Base-by-base conservation (phyloP, 352 stramenopile species). In the Phytophthora lateralis region DNA sequence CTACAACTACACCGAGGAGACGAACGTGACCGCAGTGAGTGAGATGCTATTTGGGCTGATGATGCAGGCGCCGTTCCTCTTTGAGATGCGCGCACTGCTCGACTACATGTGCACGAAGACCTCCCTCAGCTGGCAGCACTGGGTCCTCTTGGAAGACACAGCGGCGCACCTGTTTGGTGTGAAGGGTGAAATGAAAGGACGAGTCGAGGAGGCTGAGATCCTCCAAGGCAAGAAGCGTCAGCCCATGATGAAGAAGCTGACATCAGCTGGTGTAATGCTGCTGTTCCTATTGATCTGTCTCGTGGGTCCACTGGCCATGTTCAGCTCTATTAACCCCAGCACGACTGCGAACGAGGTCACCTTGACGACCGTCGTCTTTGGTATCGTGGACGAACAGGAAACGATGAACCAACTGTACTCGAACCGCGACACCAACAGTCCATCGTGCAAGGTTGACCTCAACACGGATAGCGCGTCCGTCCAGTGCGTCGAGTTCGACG, bases 61-160 rank as follows among this genome's bases (percentile, higher is more conserved):
- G 55, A 91, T 93, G 83, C 48, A 83, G 30, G 84, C 79, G 1
- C 88, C 88, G 29, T 96, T 96, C 54, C 59, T 94, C n/a, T 96
- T 96, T 56, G 88, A 96, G 39, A 92, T 95, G 82, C 88, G 88
- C 3, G 82, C 88, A 8, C 56, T 96, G 27, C 71, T 96, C 3
- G 88, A 96, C 54, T 96, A 95, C 53, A 75, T 95, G 35, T 96
- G 88, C 66, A 95, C 84, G 1, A 94, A 85, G 43, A 96, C 88
- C 4, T 93, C 88, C 26, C 60, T 96, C 21, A 88, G 78, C 37
- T 89, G 83, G 82, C 53, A 78, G 14, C 84, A 95, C 57, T 96
- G 88, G 88, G 66, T 96, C 4, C 57, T 93, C 18, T 69, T 96
- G 6, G 88, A 96, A 79, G 88, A 93, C 49, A 93, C 81, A 0